Base-by-base conservation (phyloP, 2,329 filamentous ascomycete species). In the Cercospora zeae-maydis region DNA sequence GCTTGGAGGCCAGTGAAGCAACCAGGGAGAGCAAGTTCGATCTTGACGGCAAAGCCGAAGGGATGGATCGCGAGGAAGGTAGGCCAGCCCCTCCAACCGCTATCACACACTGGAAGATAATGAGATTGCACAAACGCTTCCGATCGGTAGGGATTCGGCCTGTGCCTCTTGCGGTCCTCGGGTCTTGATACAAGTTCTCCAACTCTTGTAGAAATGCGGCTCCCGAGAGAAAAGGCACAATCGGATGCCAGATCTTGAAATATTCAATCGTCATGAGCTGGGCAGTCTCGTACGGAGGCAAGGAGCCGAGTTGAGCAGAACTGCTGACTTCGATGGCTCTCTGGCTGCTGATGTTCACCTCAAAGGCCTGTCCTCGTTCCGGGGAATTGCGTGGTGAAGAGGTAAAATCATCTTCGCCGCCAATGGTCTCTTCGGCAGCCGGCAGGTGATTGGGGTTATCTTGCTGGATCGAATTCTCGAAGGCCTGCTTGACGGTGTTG, bases 401-500 rank as follows among this genome's bases (percentile, higher is more conserved):
- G 7, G 63, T 57, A 27, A 62, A 59, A 60, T 69, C 67, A 42
- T 69, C 67, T 57, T 69, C 67, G 42, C 67, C 67, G 4, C 67
- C 67, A 7, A 69, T 65, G 3, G 67, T 69, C 42, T 67, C 65
- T 56, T 69, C 67, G 0, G 65, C 67, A 5, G 65, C 62, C 27
- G 65, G 65, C 0, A 67, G 47, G 54, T 61, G 59, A 13, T 24
- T 42, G 10, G 63, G n/a, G 11, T 54, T 52, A 27, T 58, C 39
- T 24, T 59, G 61, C 59, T 63, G 63, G 9, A 49, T 34, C 10
- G 67, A 67, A 9, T 73, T 14, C 70, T 78, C 78, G 69, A 84
- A 84, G n/a, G 81, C 80, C 33, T 78, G 77, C 45, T 79, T 79
- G 60, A 84, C 82, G 0, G 82, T 83, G 62, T 84, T 82, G 67